phyloP scores from a whole-genome alignment of 768 basidiomycete species.

The Mrakia blollopis region DNA sequence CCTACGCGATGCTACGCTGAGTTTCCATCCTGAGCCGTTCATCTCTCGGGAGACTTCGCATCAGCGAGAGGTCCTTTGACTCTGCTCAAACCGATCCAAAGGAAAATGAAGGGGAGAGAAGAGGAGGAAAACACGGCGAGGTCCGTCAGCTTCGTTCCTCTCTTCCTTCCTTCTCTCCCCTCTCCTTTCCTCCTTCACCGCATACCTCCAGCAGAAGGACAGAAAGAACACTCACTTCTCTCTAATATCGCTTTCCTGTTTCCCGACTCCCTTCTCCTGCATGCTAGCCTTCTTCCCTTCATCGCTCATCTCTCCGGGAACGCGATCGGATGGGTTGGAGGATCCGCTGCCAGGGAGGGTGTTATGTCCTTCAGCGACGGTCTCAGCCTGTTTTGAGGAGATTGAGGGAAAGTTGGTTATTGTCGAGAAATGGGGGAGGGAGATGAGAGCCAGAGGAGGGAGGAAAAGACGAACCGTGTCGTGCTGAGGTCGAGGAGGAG shows the following conservation, averaged over 20 bases:
- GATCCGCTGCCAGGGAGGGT: background rate
- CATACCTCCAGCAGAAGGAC: background rate
- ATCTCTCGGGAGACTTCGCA: background rate
- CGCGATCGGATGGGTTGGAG: background rate
- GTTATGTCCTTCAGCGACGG: background rate
- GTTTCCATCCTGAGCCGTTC: background rate
- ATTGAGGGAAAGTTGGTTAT: background rate
- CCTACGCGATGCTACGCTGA: background rate
- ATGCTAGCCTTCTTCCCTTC: background rate
- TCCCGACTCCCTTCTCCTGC: too few relatives aligned
- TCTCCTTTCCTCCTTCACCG: background rate
- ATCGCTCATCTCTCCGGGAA: background rate
- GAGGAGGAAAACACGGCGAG: background rate
- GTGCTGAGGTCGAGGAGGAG: background rate
- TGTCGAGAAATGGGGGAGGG: background rate
- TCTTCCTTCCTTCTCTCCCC: background rate
- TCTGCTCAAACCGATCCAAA: background rate
- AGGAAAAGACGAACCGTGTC: background rate
- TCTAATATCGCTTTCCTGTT: background rate
- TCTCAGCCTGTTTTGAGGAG: background rate
- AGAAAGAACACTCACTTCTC: background rate
- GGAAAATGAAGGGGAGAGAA: background rate
- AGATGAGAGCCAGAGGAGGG: background rate
- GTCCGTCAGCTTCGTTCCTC: background rate
- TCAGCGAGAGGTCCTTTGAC: slow-evolving; percentile 2